Evolutionary conservation across 192 early-diverging fungal genomes (phyloP).

Genomic region (Jimgerdemannia flammicorona): DNA sequence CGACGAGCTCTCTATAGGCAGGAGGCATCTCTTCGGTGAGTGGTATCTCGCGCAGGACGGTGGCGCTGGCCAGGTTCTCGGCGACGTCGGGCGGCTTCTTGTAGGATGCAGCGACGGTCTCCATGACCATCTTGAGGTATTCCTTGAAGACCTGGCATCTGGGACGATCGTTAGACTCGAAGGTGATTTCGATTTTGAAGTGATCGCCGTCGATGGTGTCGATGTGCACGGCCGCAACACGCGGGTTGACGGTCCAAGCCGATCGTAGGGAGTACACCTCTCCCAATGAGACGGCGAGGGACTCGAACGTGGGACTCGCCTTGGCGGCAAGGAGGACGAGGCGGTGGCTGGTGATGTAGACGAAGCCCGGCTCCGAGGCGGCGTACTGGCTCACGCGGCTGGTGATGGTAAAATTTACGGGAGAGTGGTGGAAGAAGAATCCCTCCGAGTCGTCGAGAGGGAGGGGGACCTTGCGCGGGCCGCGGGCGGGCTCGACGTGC

Average conservation of each 20-base stretch:
- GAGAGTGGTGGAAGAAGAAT: conserved; percentile 1
- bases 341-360: not conserved
- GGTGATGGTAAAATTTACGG: not conserved
- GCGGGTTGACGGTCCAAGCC: not conserved
- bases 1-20: not conserved
- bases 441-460: not conserved
- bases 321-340: not conserved
- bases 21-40: not conserved
- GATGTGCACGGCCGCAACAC: not conserved
- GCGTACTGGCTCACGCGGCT: not conserved
- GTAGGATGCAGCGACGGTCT: not conserved
- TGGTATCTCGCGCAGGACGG: not conserved
- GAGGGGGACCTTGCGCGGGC: not conserved
- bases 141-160: not conserved
- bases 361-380: not conserved
- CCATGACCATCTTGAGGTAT: conserved; percentile 6
- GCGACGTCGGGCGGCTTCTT: not conserved
- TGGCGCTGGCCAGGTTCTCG: not conserved
- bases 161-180: not conserved
- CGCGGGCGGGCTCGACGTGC: not conserved
- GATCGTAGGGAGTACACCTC: not conserved
- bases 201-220: not conserved
- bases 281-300: not conserved
- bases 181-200: not conserved
- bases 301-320: not conserved